phyloP scores from a whole-genome alignment of 2,329 filamentous ascomycete genomes.

The Phaeosphaeriaceae sp. region DNA sequence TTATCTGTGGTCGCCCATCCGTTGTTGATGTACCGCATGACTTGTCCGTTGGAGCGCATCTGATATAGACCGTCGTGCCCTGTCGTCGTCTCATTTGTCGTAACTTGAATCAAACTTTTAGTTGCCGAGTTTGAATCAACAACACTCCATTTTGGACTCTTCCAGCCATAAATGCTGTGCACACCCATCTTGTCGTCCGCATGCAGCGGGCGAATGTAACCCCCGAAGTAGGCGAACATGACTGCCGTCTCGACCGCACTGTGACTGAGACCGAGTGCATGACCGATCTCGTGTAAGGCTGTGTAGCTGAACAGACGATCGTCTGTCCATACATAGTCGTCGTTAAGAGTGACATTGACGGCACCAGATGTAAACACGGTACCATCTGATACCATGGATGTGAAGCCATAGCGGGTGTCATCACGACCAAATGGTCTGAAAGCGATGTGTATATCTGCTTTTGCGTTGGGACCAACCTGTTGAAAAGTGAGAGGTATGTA shows the following conservation, averaged over 20 bases:
- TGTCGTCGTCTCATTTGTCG: constrained; percentile 11
- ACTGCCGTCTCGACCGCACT: constrained; percentile 35
- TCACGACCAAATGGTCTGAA: constrained; percentile 28
- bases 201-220: constrained; percentile 27
- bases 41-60: constrained; percentile 30
- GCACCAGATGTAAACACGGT: constrained; percentile 25
- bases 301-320: constrained; percentile 36
- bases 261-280: constrained; percentile 36
- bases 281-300: constrained; percentile 37
- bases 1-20: constrained; percentile 30
- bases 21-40: constrained; percentile 25
- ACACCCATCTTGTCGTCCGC: constrained; percentile 37
- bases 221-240: constrained; percentile 40
- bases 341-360: constrained; percentile 40
- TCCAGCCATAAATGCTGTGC: constrained; percentile 39
- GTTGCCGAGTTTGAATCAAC: constrained; percentile 28
- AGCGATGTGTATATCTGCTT: constrained; percentile 33
- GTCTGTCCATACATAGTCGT: constrained; percentile 36
- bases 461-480: constrained; percentile 16
- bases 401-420: constrained; percentile 32
- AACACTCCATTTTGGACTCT: constrained; percentile 29
- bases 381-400: constrained; percentile 34
- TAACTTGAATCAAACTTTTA: constrained; percentile 26
- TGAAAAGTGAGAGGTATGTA: constrained; percentile 26
- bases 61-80: constrained; percentile 36